phyloP scores from a whole-genome alignment of 495 filamentous ascomycete genomes.

The Astrothelium subdiscretum region DNA sequence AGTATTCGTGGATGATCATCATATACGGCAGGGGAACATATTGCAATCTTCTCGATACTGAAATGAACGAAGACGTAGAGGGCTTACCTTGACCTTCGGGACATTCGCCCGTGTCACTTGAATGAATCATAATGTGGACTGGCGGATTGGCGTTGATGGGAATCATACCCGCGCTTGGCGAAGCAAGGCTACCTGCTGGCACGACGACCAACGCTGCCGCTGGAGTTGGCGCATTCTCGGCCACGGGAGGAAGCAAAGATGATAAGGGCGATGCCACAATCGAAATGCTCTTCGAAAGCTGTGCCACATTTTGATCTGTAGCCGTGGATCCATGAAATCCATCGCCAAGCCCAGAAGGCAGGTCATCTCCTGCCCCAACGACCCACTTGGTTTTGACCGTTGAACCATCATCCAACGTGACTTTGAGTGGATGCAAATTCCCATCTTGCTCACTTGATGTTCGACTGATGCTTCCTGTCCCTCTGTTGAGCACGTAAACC shows the following conservation, averaged over 20 bases:
- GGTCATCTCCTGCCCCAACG: slow-evolving; percentile 31
- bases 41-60: background rate
- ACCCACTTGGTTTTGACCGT: slow-evolving; percentile 45
- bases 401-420: slow-evolving; percentile 51
- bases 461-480: slow-evolving; percentile 34
- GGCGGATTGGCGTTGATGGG: slow-evolving; percentile 37
- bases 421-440: slow-evolving; percentile 4
- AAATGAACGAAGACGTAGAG: slow-evolving; percentile 13
- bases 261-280: slow-evolving; percentile 58
- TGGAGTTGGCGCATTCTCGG: slow-evolving; percentile 63
- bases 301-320: slow-evolving; percentile 13
- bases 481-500: slow-evolving; percentile 72
- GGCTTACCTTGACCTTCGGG: slow-evolving; percentile 77
- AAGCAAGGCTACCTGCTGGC: slow-evolving; percentile 38
- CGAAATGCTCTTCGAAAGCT: slow-evolving; percentile 34
- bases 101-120: slow-evolving; percentile 81
- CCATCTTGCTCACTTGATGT: background rate
- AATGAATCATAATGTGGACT: slow-evolving; percentile 66
- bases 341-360: slow-evolving; percentile 20
- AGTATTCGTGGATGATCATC: slow-evolving; percentile 78
- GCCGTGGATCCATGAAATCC: background rate
- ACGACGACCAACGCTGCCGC: slow-evolving; percentile 67
- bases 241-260: slow-evolving; percentile 53
- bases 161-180: slow-evolving; percentile 5
- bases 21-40: slow-evolving; percentile 38